phyloP scores from a whole-genome alignment of 305 asterid genomes.

The Rubia tinctorum region DNA sequence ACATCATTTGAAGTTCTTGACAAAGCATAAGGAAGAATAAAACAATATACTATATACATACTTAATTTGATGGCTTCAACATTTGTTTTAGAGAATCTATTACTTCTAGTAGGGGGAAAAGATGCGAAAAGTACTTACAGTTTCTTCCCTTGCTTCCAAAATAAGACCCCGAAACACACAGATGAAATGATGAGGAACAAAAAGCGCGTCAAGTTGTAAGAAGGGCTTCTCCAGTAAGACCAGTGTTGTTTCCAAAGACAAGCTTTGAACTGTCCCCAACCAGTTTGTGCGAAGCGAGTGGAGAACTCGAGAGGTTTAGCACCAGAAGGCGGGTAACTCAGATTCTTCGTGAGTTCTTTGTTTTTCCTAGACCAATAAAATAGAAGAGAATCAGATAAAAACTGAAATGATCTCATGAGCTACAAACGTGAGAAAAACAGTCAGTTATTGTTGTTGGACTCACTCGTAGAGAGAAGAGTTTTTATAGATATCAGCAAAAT shows the following conservation, averaged over 20 bases:
- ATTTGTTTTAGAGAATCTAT: no score
- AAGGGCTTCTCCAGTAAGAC: constrained; percentile 84
- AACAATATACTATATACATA: no score
- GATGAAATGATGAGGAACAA: constrained; percentile 35
- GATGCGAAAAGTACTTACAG: constrained; percentile 29
- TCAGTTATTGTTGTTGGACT: constrained; percentile 21
- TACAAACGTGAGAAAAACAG: neutral
- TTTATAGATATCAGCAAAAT: constrained; percentile 63
- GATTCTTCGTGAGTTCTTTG: constrained; percentile 30
- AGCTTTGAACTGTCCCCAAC: constrained; percentile 61
- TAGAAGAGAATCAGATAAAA: neutral
- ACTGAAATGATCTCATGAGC: neutral
- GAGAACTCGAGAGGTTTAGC: constrained; percentile 47
- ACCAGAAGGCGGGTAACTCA: constrained; percentile 45
- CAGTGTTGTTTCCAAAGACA: constrained; percentile 67
- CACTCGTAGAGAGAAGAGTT: constrained; percentile 53
- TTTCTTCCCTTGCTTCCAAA: constrained; percentile 47
- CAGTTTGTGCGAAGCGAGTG: constrained; percentile 39
- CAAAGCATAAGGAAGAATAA: neutral
- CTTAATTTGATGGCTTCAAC: no score
- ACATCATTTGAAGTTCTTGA: neutral
- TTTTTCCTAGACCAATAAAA: constrained; percentile 27
- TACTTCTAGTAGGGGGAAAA: no score
- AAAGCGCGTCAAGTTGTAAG: constrained; percentile 47
- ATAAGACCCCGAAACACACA: constrained; percentile 35